These are phyloP conservation scores for Gentiana macrophylla DNA, from an alignment of 257 asterid genomes.

Conservation along the genomic window DNA sequence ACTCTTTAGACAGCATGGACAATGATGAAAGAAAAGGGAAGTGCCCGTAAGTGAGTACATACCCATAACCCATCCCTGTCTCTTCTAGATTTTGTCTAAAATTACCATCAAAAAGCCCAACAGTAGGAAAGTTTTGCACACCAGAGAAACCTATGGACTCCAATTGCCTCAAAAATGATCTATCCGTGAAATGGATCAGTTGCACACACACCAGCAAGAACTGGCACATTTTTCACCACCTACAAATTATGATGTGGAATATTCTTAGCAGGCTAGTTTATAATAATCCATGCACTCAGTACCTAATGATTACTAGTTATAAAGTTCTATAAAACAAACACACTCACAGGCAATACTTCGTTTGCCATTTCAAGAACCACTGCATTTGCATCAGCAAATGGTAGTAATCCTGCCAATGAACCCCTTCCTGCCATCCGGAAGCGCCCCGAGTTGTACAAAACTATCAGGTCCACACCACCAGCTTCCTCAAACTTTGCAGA, in stretches of 20 bases:
- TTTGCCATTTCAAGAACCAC: constrained; percentile 93
- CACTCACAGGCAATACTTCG: constrained; percentile 83
- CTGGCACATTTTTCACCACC: constrained; percentile 89
- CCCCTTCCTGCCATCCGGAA: constrained; percentile 99
- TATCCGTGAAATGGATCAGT: constrained; percentile 96
- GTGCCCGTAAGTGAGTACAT: constrained; percentile 1
- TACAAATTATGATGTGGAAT: constrained; percentile 12
- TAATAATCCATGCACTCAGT: no score
- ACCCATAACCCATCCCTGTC: constrained; percentile 98
- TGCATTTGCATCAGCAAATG: constrained; percentile 98
- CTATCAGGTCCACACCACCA: constrained; percentile 93
- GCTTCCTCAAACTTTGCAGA: constrained; percentile 98
- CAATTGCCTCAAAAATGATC: constrained; percentile 85
- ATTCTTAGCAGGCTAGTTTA: no score
- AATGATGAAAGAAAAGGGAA: neutral
- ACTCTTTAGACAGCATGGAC: constrained; percentile 1
- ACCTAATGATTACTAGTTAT: no score
- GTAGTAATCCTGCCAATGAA: constrained; percentile 89
- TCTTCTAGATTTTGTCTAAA: constrained; percentile 89
- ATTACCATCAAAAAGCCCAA: constrained; percentile 90
- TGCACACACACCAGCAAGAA: constrained; percentile 96
- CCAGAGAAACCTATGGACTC: constrained; percentile 87
- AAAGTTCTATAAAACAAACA: neutral
- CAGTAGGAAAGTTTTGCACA: constrained; percentile 96
- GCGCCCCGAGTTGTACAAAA: constrained; percentile 86